These are phyloP conservation scores for Tanacetum coccineum DNA, from an alignment of 129 eudicot species.

Conservation along the genomic window DNA sequence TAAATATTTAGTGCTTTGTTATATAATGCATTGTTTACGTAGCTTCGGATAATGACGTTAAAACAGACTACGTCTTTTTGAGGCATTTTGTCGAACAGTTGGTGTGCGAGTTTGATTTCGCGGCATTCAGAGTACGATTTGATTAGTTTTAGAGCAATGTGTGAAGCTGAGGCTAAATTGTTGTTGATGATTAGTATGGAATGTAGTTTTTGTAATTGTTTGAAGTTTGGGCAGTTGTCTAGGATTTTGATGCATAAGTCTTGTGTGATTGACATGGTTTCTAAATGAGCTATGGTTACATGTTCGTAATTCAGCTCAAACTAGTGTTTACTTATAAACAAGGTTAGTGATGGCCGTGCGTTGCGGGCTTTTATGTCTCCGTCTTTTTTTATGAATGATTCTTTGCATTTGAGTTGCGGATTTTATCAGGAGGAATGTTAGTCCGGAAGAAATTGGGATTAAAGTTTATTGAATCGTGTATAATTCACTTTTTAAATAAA, in stretches of 20 bases:
- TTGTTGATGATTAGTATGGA: slow-evolving; percentile 45
- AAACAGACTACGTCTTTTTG: slow-evolving; percentile 48
- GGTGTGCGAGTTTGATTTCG: slow-evolving; percentile 47
- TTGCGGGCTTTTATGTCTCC: too few relatives aligned
- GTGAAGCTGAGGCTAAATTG: slow-evolving; percentile 39
- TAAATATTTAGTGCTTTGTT: slow-evolving; percentile 47
- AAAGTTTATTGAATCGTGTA: too few relatives aligned
- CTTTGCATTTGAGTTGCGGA: too few relatives aligned
- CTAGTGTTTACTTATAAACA: too few relatives aligned
- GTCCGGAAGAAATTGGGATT: too few relatives aligned
- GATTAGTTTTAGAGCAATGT: slow-evolving; percentile 68
- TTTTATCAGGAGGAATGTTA: too few relatives aligned
- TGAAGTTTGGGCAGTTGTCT: slow-evolving; percentile 56
- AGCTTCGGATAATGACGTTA: slow-evolving; percentile 85
- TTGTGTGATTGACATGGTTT: slow-evolving; percentile 27
- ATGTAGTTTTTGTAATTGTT: slow-evolving; percentile 50
- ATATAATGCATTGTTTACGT: slow-evolving; percentile 49
- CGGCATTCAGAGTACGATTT: slow-evolving; percentile 64
- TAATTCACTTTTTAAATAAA: too few relatives aligned
- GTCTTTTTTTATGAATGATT: too few relatives aligned
- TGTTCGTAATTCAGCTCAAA: too few relatives aligned
- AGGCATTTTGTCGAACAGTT: slow-evolving; percentile 60
- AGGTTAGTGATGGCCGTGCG: too few relatives aligned
- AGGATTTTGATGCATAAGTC: slow-evolving; percentile 34
- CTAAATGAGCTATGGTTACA: not conserved